Evolutionary conservation across 2,329 filamentous ascomycete species (phyloP), one percentile per base, ranked within the genome.

Genomic region (Colletotrichum plurivorum): DNA sequence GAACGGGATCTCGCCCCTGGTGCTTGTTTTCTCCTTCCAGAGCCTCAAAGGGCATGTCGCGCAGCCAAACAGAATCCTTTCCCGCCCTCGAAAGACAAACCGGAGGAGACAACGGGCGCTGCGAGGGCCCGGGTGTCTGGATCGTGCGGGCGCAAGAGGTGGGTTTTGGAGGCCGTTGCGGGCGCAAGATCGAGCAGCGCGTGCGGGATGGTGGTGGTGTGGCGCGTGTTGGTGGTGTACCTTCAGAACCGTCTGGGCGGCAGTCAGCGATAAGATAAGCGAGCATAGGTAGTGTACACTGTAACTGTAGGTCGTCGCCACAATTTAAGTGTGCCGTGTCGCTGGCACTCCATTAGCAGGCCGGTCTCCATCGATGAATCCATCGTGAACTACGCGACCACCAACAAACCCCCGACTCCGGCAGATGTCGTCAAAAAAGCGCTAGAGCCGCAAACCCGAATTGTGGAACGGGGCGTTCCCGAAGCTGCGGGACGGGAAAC

Each of bases 141-240:
- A 60, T 66, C 61, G 43, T 69, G 66, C 66, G 66, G 54, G 54
- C 66, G 66, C 66, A 69, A 60, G 55, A 55, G 66, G 66, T 69
- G 66, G 66, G 61, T 52, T 67, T 56, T 55, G 54, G 48, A 54
- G 46, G 61, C 61, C 43, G 54, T 66, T 69, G 66, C 66, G 66
- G 66, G 66, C 66, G 61, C 66, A 69, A 43, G 6, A 10, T 18
- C 20, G 27, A 7, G 15, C 31, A 7, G 51, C 18, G 48, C 45
- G 60, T 25, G 22, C 52, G 18, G 8, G n/a, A n/a, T 49, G 51
- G 63, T 65, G 63, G 61, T 45, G 55, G 49, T 63, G 58, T 64
- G 16, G 45, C 27, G 43, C 5, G n/a, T 46, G 20, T 53, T 53
- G 36, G 59, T 25, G n/a, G 46, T 49, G 45, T 36, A 43, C 41